Evolutionary conservation across 2,329 filamentous ascomycete species (phyloP), one percentile per base, ranked within the genome.

Genomic region (Monascus ruber): DNA sequence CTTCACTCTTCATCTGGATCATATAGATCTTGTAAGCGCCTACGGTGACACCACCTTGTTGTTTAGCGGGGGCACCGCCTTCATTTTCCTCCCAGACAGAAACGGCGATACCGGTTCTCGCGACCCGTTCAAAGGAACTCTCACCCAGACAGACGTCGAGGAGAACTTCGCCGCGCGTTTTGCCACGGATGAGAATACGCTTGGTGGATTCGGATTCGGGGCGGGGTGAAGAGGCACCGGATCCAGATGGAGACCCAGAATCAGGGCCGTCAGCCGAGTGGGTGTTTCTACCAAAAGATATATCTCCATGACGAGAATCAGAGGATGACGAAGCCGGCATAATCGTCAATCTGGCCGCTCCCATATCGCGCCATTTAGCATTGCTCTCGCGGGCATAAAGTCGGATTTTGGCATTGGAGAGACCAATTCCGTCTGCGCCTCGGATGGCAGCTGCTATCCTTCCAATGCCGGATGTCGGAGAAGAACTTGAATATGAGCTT

Each of bases 361-460:
- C 89, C 67, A 88, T 79, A 57, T 96, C 88, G 44, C 86, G 80
- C 91, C 91, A 98, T 58, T 89, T 89, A 36, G 78, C 78, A 8
- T 77, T 70, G 6, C 69, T 69, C 43, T 87, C 81, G 36, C 89
- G 79, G 36, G 85, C 71, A 59, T 96, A 94, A 8, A 96, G 74
- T 29, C 87, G 75, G 50, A 95, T 85, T 50, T 88, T 88, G 37
- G 89, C 78, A 52, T 91, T 87, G 5, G 60, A 62, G 5, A 66
- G 51, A 39, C 81, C 81, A 41, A 85, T 79, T 39, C 81, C 83
- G 24, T 78, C 72, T 17, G 70, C 71, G 39, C 68, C 66, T 34
- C 71, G 66, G 36, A 63, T 71, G 5, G 66, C 67, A 7, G 59
- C 65, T 44, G 57, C 58, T 17, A 62, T 58, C 63, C 68, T 42